These are phyloP conservation scores for Coffea eugenioides DNA, from an alignment of 257 asterid genomes.

Conservation along the genomic window DNA sequence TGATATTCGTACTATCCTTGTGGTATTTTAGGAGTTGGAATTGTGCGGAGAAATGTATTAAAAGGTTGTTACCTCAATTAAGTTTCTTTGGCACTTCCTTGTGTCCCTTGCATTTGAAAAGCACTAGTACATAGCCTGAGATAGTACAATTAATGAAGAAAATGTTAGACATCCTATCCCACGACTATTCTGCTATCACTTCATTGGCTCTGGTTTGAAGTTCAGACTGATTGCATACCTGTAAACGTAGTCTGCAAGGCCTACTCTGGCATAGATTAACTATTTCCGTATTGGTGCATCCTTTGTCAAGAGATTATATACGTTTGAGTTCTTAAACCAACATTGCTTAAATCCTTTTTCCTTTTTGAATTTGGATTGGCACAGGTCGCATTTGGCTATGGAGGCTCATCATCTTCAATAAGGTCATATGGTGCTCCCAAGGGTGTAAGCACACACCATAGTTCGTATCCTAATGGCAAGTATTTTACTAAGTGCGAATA, in stretches of 20 bases:
- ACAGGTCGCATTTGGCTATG: conserved; percentile 61
- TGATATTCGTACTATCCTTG: neutral
- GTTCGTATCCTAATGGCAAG: conserved; percentile 48
- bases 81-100: neutral
- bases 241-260: neutral
- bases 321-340: neutral
- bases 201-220: neutral
- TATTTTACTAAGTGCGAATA: conserved; percentile 17
- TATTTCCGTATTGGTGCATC: neutral
- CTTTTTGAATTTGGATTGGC: conserved; percentile 38
- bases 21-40: neutral
- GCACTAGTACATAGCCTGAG: no score
- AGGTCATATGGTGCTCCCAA: conserved; percentile 38
- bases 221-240: neutral
- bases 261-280: neutral
- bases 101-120: neutral
- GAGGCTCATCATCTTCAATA: conserved; percentile 41
- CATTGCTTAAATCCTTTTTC: conserved; percentile 1
- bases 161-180: neutral
- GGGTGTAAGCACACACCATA: conserved; percentile 20
- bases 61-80: neutral
- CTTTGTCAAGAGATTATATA: neutral
- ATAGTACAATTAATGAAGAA: neutral
- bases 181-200: neutral
- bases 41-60: no score